Base-by-base conservation (phyloP, 352 stramenopile genomes). In the Pilasporangium apinafurcum region DNA sequence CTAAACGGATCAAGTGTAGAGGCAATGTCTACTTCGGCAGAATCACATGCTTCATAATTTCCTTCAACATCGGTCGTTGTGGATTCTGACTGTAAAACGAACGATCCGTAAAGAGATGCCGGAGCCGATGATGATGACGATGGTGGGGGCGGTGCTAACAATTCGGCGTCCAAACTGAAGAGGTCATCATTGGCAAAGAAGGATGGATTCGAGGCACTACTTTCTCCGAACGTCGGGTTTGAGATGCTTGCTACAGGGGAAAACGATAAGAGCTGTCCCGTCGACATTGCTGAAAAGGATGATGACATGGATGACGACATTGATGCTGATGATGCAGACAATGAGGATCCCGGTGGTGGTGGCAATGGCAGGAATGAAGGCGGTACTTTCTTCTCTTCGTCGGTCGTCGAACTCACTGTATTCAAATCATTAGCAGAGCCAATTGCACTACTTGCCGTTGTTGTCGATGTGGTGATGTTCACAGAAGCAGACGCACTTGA, bases 241-340 rank as follows among this genome's bases (percentile, higher is more conserved):
- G 44, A 21, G 2, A 60, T 32, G 5, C 51, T 44, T 4, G 56
- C 54, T 14, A 86, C 52, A 1, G 73, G 73, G 22, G 73, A 83
- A 42, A 86, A 86, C n/a, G 69, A 83, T 34, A 86, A 49, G 35
- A 86, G 59, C 28, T 78, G 56, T 2, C 43, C 52, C 21, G 55
- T 59, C n/a, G 46, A 44, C 35, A 47, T 42, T 24, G 27, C 39
- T 2, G 56, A 46, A 18, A 57, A 51, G 25, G 50, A 51, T 25
- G 49, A 35, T 9, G 49, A 27, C 29, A 40, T 51, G 13, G 22
- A 16, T 17, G 17, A 18, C 33, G 7, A 13, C 7, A 2, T 21
- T 7, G 34, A 39, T 17, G 25, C 34, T 8, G 8, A 44, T 21
- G 54, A 16, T 5, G 17, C 42, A 22, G 51, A 14, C 2, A 29